Conservation (phyloP, 352 stramenopile genomes). For the Phytophthora pseudosyringae region DNA sequence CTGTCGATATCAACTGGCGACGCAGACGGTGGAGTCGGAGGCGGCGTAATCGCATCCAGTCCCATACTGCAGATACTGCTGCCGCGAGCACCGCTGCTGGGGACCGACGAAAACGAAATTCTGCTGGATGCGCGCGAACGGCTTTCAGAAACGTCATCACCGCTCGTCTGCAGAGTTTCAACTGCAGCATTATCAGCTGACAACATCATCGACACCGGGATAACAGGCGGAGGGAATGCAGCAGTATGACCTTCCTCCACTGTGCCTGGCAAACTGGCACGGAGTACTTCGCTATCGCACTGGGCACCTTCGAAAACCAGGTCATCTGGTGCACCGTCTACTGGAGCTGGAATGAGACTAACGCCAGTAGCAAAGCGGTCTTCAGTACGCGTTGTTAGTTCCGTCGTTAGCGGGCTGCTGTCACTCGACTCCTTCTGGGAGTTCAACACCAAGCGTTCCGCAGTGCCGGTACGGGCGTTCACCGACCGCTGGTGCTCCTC, state of each 20-base stretch:
- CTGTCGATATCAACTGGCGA: constrained; percentile 18
- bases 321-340: constrained; percentile 20
- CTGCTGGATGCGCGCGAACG: constrained; percentile 25
- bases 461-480: neutral
- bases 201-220: constrained; percentile 22
- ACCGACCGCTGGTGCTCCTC: constrained; percentile 12
- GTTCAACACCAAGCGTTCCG: constrained; percentile 11
- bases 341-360: constrained; percentile 22
- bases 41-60: constrained; percentile 27
- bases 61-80: constrained; percentile 38
- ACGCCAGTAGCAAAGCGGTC: constrained; percentile 26
- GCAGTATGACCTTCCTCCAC: constrained; percentile 10
- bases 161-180: constrained; percentile 30
- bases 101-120: constrained; percentile 31
- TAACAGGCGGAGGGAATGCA: constrained; percentile 11
- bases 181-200: constrained; percentile 1
- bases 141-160: constrained; percentile 31
- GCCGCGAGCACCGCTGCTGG: constrained; percentile 18
- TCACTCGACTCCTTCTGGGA: constrained; percentile 8
- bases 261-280: neutral
- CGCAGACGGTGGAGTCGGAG: constrained; percentile 24
- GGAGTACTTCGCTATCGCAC: constrained; percentile 3
- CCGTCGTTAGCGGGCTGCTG: constrained; percentile 10
- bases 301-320: constrained; percentile 25
- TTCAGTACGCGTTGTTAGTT: constrained; percentile 16